Percentiles rank a stretch among this genome's conserved stretches.
phyloP scores from a whole-genome alignment of 306 rosid species.

The Prunus padus region DNA sequence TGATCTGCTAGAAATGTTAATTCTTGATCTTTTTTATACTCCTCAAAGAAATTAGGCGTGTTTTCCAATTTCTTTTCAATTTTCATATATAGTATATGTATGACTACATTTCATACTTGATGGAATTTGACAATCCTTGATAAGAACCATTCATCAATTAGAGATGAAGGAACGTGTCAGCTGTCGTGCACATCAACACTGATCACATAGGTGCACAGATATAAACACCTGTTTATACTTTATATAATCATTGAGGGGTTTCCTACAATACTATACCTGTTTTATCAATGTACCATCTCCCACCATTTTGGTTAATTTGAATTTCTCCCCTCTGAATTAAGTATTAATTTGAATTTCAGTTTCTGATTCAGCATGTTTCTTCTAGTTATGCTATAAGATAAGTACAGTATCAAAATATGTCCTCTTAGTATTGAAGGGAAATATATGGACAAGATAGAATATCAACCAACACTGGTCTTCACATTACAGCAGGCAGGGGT shows the following conservation, averaged over 20 bases:
- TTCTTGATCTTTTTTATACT: not conserved
- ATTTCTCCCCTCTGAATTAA: not conserved
- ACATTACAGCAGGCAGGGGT: no score
- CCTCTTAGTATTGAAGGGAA: not conserved
- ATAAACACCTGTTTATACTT: no score
- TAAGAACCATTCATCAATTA: not conserved
- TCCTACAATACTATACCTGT: no score
- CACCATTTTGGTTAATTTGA: no score
- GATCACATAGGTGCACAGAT: no score
- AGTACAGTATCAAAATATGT: not conserved
- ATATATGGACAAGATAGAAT: not conserved
- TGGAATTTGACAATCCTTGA: not conserved
- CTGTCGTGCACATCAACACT: no score
- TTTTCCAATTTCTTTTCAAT: not conserved
- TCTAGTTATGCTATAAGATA: not conserved
- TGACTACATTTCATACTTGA: no score
- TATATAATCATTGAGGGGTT: no score
- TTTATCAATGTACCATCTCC: no score
- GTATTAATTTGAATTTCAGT: not conserved
- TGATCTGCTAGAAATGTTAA: not conserved
- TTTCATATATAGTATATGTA: no score
- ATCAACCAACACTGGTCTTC: no score
- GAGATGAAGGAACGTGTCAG: slow-evolving; percentile 6
- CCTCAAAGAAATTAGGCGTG: not conserved
- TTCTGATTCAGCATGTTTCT: not conserved